Conservation (phyloP, 306 rosid genomes). For the Psophocarpus tetragonolobus region DNA sequence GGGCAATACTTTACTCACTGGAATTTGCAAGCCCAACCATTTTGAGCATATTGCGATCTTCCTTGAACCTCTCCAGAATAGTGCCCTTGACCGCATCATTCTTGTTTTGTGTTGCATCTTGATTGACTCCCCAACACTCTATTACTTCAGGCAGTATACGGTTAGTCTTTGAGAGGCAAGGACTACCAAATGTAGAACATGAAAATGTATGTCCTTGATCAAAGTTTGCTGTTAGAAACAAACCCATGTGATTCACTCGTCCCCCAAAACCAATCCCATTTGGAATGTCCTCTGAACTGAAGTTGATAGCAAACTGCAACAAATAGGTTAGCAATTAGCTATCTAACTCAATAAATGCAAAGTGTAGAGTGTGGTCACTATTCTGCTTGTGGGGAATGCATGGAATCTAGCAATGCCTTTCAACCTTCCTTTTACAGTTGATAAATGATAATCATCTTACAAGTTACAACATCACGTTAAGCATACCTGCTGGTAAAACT, state of each 20-base stretch:
- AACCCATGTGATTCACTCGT: conserved; percentile 69
- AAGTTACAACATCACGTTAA: background rate
- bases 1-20: conserved; percentile 48
- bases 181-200: conserved; percentile 87
- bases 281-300: conserved; percentile 87
- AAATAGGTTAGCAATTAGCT: background rate
- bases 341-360: background rate
- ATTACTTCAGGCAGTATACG: conserved; percentile 71
- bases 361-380: background rate
- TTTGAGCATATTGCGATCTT: conserved; percentile 66
- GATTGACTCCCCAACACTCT: conserved; percentile 90
- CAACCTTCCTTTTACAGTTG: background rate
- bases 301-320: conserved; percentile 79
- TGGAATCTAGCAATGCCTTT: background rate
- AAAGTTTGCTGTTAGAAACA: conserved; percentile 72
- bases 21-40: conserved; percentile 95
- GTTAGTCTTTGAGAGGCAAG: conserved; percentile 75
- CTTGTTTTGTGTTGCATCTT: conserved; percentile 47
- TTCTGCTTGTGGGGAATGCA: background rate
- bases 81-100: conserved; percentile 45
- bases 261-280: conserved; percentile 97
- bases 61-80: conserved; percentile 81
- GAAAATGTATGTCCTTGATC: conserved; percentile 81
- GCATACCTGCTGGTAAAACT: background rate
- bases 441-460: background rate